These are phyloP conservation scores for Stephania yunnanensis DNA, from an alignment of 164 flowering plant species.

Conservation along the genomic window DNA sequence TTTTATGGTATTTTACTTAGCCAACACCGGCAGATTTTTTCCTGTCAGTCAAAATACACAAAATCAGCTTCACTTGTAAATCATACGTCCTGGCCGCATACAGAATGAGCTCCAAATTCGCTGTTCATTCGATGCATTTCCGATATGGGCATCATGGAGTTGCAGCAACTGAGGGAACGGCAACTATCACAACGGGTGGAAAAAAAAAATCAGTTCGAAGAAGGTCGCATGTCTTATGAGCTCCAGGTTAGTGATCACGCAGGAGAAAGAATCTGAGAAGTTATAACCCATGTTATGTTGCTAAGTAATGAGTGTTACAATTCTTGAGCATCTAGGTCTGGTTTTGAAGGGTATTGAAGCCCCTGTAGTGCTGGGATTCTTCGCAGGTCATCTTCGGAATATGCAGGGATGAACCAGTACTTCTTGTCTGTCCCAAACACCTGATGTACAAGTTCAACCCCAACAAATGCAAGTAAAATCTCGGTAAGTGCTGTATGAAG, in stretches of 20 bases:
- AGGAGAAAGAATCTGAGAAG: not conserved
- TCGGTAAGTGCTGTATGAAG: not conserved
- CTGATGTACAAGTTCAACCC: conserved; percentile 22
- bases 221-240: not conserved
- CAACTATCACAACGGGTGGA: not conserved
- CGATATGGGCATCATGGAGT: not conserved
- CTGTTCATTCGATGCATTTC: not conserved
- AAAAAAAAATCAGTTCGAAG: not conserved
- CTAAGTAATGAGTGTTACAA: conserved; percentile 25
- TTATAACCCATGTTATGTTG: not conserved
- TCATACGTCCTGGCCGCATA: not conserved
- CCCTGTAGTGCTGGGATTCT: conserved; percentile 92
- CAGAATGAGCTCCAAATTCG: not conserved
- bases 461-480: not conserved
- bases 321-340: conserved; percentile 66
- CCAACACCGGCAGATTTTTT: not conserved
- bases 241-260: conserved; percentile 7
- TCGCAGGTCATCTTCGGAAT: conserved; percentile 74
- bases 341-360: conserved; percentile 86
- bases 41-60: not conserved
- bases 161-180: conserved; percentile 14
- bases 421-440: conserved; percentile 62
- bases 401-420: conserved; percentile 75
- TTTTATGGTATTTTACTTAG: not conserved
- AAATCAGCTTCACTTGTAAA: not conserved